Evolutionary conservation across 768 basidiomycete species (phyloP).

Genomic region (Lepiota venenata): DNA sequence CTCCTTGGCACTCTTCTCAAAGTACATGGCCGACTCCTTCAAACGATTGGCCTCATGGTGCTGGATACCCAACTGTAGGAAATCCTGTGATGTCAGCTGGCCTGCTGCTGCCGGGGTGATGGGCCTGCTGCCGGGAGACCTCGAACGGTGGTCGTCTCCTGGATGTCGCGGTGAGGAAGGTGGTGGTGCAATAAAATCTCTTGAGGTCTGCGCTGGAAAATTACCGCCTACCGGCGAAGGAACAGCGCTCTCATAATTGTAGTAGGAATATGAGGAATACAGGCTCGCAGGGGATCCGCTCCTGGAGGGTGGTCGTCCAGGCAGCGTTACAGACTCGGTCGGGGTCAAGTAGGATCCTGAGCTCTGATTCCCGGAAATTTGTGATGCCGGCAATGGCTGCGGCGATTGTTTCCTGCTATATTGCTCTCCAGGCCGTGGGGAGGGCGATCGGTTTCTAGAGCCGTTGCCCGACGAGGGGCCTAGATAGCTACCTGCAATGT

Average conservation of each 20-base stretch:
- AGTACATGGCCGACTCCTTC: slow-evolving; percentile 63
- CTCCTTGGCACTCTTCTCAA: slow-evolving; percentile 72
- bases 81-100: slow-evolving; percentile 54
- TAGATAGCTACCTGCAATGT: background rate
- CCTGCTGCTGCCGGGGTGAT: slow-evolving; percentile 13
- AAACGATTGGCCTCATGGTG: slow-evolving; percentile 75
- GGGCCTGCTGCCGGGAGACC: background rate
- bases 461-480: background rate
- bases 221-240: slow-evolving; percentile 41
- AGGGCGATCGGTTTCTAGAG: background rate
- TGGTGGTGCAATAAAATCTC: slow-evolving; percentile 13
- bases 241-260: slow-evolving; percentile 45
- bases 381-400: background rate
- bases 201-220: slow-evolving; percentile 16
- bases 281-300: slow-evolving; percentile 22
- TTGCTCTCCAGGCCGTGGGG: background rate
- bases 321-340: background rate
- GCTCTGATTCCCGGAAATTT: background rate
- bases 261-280: slow-evolving; percentile 69
- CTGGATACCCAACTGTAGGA: slow-evolving; percentile 71
- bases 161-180: slow-evolving; percentile 5
- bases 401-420: background rate
- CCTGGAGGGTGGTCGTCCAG: slow-evolving; percentile 5
- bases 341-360: background rate
- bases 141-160: slow-evolving; percentile 4